Base-by-base conservation (phyloP, 176 grass and related monocot genomes). In the Rhipidocladum racemiflorum region DNA sequence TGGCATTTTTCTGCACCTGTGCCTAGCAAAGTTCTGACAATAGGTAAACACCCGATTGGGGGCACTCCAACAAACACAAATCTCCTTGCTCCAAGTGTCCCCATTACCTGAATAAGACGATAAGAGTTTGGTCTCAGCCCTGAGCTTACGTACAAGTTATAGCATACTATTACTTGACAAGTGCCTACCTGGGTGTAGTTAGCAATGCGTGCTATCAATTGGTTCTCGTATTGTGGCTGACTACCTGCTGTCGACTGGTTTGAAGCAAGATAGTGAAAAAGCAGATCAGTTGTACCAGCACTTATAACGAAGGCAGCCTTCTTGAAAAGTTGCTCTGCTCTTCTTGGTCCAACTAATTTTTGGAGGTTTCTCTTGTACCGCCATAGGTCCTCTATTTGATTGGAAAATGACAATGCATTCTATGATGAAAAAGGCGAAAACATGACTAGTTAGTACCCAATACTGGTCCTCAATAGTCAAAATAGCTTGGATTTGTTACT, bases 271-370 rank as follows among this genome's bases (percentile, higher is more conserved):
- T 88, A 77, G 54, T 66, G 64, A 35, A 62, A 77, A 49, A 90
- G 55, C 59, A 93, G 71, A 68, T 93, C 91, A 21, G 84, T 88
- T 56, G 88, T 85, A 34, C 91, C 91, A 38, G 91, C 82, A 72
- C 88, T 88, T 51, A 93, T 11, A 42, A 93, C 2, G 60, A 93
- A 90, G 54, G 87, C 78, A 18, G 82, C 88, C 42, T 39, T 85
- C 15, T 77, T 90, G 36, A 93, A 23, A 53, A 85, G 80, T 44
- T 83, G 78, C 61, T 80, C 64, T 60, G 91, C 59, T 85, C 80
- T 78, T 64, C 21, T 80, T 57, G 75, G 81, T 67, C 88, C 82
- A 4, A 88, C 81, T 81, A 80, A 24, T 34, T 11, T 88, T 83
- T 59, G 49, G 17, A 90, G 73, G 39, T 79, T 65, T 42, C 81